Conservation (phyloP, 75 land plant species). For the Sequoiadendron giganteum region DNA sequence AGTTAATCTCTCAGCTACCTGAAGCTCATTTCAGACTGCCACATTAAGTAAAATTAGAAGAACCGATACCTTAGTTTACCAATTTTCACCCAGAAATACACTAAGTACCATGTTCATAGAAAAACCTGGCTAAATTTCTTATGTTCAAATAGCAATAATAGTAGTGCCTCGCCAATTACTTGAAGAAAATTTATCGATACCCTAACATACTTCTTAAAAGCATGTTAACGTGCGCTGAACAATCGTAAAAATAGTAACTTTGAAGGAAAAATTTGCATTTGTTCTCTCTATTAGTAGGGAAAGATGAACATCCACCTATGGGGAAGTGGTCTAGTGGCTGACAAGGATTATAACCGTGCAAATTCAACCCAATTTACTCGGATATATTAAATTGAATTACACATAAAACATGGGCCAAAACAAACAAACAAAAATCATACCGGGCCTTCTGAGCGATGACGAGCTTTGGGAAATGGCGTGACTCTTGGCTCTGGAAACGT, state of each 20-base stretch:
- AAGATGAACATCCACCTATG: neutral
- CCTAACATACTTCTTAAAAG: neutral
- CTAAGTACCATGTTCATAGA: neutral
- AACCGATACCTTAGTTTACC: neutral
- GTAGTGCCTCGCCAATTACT: neutral
- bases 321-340: neutral
- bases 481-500: constrained; percentile 58
- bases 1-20: neutral
- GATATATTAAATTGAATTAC: neutral
- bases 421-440: constrained; percentile 41
- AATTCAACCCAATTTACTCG: neutral
- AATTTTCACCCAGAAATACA: neutral
- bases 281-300: neutral
- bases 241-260: neutral
- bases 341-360: neutral
- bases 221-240: neutral
- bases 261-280: neutral
- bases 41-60: neutral
- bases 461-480: constrained; percentile 86
- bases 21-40: neutral
- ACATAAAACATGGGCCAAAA: neutral
- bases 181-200: neutral
- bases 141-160: neutral
- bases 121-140: neutral
- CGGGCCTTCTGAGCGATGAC: constrained; percentile 95